Evolutionary conservation across 2,329 filamentous ascomycete genomes (phyloP), one percentile per base, ranked within the genome.

Genomic region (Lomentospora prolificans): DNA sequence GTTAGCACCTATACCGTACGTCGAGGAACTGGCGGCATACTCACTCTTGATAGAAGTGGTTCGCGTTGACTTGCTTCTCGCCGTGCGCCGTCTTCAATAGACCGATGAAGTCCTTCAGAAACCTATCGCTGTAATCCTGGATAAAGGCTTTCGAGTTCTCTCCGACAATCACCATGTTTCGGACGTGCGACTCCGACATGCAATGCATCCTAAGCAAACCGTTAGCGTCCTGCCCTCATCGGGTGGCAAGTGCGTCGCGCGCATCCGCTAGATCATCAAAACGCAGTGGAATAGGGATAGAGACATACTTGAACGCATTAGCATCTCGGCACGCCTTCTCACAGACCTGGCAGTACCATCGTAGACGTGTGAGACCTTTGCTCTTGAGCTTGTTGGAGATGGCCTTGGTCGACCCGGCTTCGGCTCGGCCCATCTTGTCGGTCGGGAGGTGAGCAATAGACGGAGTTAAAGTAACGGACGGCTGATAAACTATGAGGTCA

Each of bases 1-100:
- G n/a, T n/a, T n/a, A n/a, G n/a, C n/a, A n/a, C n/a, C n/a, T n/a
- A n/a, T n/a, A n/a, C n/a, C n/a, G n/a, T n/a, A n/a, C n/a, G n/a
- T n/a, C n/a, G n/a, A 39, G 17, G 33, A 39, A n/a, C 33, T 2
- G 3, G 3, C 33, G 3, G 33, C 33, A 39, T 2, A 46, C 51
- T n/a, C n/a, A 55, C 65, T 91, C 86, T 67, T 97, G 90, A 71
- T 99, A 99, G 69, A 97, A 97, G 59, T 89, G 85, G 65, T 99
- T 99, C 53, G 91, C 82, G 31, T 91, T 81, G 1, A 97, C 84
- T 63, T 84, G 81, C 70, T 99, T 99, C 70, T 96, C 90, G 60
- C 90, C 90, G 64, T 99, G 94, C 0, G 85, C 82, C 0, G 91
- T 96, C 57, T 83, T 80, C 5, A 99, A 76, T 2, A 94, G 75